A percentile compares a stretch with the other conserved stretches of the same genome.
Evolutionary conservation across 495 filamentous ascomycete species (phyloP).

Genomic region (Chaetomium fimeti): DNA sequence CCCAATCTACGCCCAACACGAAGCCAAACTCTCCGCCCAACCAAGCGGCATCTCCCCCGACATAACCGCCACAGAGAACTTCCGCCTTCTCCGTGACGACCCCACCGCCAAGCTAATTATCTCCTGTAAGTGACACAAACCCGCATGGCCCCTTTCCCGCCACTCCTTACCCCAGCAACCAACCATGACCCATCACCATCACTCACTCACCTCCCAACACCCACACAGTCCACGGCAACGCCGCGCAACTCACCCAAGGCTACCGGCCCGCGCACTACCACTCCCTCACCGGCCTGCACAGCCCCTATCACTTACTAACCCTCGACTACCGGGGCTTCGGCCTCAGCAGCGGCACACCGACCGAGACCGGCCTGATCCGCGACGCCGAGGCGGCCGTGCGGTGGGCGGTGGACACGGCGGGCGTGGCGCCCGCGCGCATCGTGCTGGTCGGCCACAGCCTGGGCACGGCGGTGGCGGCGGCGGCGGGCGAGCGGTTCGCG

Average conservation of each 20-base stretch:
- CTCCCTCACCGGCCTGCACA: slow-evolving; percentile 57
- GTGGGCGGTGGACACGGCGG: slow-evolving; percentile 64
- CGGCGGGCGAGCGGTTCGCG: slow-evolving; percentile 65
- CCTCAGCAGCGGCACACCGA: slow-evolving; percentile 71
- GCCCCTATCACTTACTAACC: slow-evolving; percentile 58
- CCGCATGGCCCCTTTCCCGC: slow-evolving; percentile 10
- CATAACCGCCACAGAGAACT: slow-evolving; percentile 55
- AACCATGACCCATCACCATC: neutral
- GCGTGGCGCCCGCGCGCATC: slow-evolving; percentile 68
- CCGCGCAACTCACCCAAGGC: slow-evolving; percentile 63
- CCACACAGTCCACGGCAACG: slow-evolving; percentile 52
- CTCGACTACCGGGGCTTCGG: slow-evolving; percentile 94
- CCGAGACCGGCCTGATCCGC: slow-evolving; percentile 76
- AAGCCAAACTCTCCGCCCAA: slow-evolving; percentile 51
- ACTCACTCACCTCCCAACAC: neutral
- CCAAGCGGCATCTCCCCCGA: slow-evolving; percentile 51
- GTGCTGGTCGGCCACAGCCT: slow-evolving; percentile 85
- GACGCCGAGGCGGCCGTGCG: slow-evolving; percentile 71
- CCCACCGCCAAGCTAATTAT: slow-evolving; percentile 60
- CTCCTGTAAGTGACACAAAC: slow-evolving; percentile 42
- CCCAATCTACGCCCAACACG: slow-evolving; percentile 59
- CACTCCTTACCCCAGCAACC: neutral
- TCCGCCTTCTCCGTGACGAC: slow-evolving; percentile 62
- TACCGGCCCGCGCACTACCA: slow-evolving; percentile 63
- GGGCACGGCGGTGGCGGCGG: slow-evolving; percentile 79